Evolutionary conservation across 495 filamentous ascomycete genomes (phyloP).

Genomic region (Hypomontagnella monticulosa): DNA sequence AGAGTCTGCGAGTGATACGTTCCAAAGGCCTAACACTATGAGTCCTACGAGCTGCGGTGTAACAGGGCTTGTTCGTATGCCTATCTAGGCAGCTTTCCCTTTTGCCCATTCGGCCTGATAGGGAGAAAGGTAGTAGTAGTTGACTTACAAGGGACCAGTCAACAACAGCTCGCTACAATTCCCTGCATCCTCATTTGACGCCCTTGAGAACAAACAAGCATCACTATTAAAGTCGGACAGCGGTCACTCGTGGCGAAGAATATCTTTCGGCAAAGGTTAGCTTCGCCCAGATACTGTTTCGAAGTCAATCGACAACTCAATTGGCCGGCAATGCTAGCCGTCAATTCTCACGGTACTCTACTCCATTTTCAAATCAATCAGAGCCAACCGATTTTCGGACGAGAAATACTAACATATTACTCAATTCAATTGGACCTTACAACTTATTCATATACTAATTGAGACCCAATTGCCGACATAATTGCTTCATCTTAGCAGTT

Average conservation of each 20-base stretch:
- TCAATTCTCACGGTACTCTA: background rate
- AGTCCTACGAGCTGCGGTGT: conserved; percentile 14
- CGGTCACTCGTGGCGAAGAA: background rate
- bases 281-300: background rate
- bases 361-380: background rate
- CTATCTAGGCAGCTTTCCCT: conserved; percentile 10
- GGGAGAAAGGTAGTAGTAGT: conserved; percentile 7
- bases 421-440: conserved; percentile 26
- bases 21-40: conserved; percentile 15
- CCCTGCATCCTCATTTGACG: conserved; percentile 3
- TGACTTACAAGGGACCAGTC: conserved; percentile 3
- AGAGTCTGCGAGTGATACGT: conserved; percentile 26
- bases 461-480: conserved; percentile 33
- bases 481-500: conserved; percentile 17
- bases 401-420: conserved; percentile 2
- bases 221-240: background rate
- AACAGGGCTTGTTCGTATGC: conserved; percentile 6
- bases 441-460: conserved; percentile 25
- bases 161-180: conserved; percentile 6
- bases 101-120: conserved; percentile 6
- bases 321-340: background rate
- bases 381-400: background rate
- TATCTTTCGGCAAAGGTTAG: conserved; percentile 3
- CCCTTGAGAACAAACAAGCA: conserved; percentile 13
- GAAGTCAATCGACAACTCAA: conserved; percentile 20